Evolutionary conservation across 1,139 yeast species (phyloP).

Genomic region (Scheffersomyces segobiensis): DNA sequence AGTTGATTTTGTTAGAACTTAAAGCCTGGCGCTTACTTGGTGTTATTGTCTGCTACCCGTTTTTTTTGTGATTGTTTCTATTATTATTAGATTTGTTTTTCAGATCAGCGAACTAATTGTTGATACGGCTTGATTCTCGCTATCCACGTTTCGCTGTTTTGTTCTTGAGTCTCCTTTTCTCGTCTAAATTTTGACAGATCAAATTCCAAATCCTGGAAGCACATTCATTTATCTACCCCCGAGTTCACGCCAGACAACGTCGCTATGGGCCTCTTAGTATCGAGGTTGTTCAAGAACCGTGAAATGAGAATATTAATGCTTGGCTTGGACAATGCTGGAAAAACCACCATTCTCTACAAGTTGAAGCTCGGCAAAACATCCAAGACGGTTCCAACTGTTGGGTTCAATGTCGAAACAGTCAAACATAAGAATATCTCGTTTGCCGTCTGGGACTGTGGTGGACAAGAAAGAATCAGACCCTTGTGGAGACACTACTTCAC

Average conservation of each 20-base stretch:
- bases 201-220: neutral
- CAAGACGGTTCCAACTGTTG: slow-evolving; percentile 90
- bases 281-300: slow-evolving; percentile 41
- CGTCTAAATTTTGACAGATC: neutral
- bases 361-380: slow-evolving; percentile 73
- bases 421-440: slow-evolving; percentile 83
- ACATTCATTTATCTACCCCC: neutral
- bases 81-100: neutral
- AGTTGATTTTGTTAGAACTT: neutral
- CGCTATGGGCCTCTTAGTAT: slow-evolving; percentile 18
- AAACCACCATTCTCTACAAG: slow-evolving; percentile 76
- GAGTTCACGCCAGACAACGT: neutral
- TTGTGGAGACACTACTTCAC: slow-evolving; percentile 95
- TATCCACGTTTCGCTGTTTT: neutral
- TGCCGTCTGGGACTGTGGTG: slow-evolving; percentile 98
- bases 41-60: neutral
- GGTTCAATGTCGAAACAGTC: slow-evolving; percentile 92
- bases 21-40: neutral
- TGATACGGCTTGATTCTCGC: neutral
- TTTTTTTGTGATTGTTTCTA: neutral
- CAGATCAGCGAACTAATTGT: neutral
- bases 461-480: slow-evolving; percentile 87
- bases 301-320: slow-evolving; percentile 81
- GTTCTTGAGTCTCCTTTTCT: neutral
- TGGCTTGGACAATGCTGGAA: slow-evolving; percentile 91